These are phyloP conservation scores for Baudoinia panamericana DNA, from an alignment of 495 filamentous ascomycete species.

Conservation along the genomic window DNA sequence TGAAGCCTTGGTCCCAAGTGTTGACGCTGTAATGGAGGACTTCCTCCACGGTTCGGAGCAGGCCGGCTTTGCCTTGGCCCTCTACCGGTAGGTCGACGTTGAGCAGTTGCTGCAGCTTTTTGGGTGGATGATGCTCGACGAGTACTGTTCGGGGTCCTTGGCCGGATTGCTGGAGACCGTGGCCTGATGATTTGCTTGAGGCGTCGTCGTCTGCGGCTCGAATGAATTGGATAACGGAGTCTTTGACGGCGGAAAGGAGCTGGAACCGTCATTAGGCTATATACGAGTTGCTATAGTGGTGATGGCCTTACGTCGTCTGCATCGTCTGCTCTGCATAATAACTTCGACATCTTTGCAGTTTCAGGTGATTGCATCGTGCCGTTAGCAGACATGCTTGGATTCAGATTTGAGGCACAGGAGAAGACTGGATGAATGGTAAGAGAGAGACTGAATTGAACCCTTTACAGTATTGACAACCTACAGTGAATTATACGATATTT, in stretches of 20 bases:
- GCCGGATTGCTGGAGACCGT: slow-evolving; percentile 36
- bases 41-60: slow-evolving; percentile 50
- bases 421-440: too few species aligned
- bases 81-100: slow-evolving; percentile 50
- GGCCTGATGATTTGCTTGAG: slow-evolving; percentile 25
- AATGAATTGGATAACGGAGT: slow-evolving; percentile 67
- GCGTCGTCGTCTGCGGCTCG: slow-evolving; percentile 56
- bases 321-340: slow-evolving; percentile 38
- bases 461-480: too few species aligned
- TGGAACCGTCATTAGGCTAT: slow-evolving; percentile 22
- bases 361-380: too few species aligned
- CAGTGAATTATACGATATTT: too few species aligned
- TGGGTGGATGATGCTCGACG: slow-evolving; percentile 56
- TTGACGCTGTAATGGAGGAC: slow-evolving; percentile 77
- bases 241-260: slow-evolving; percentile 62
- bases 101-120: slow-evolving; percentile 52
- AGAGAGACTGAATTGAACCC: too few species aligned
- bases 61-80: slow-evolving; percentile 56
- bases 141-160: slow-evolving; percentile 42
- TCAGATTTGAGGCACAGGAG: too few species aligned
- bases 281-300: neutral
- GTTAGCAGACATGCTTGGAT: too few species aligned
- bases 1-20: slow-evolving; percentile 91
- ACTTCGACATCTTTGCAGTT: slow-evolving; percentile 3
- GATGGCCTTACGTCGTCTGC: slow-evolving; percentile 40